Evolutionary conservation across 140 eudicot genomes (phyloP).

Genomic region (Bidens hawaiensis): DNA sequence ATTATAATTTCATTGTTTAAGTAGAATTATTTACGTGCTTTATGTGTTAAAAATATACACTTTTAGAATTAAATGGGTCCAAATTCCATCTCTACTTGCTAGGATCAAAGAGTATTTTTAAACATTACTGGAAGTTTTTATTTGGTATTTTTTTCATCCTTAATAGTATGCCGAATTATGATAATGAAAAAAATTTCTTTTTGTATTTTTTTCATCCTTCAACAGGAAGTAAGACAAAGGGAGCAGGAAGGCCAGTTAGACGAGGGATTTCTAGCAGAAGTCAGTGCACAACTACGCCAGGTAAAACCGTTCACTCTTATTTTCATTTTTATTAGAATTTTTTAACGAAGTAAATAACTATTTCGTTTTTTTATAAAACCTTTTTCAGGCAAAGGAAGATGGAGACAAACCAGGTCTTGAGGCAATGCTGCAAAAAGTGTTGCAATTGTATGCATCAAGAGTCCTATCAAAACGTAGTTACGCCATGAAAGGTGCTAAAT

Average conservation of each 20-base stretch:
- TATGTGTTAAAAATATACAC: conserved; percentile 1
- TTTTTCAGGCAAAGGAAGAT: conserved; percentile 86
- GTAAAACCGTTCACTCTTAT: conserved; percentile 28
- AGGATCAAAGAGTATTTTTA: not conserved
- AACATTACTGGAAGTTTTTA: not conserved
- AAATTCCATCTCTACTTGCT: not conserved
- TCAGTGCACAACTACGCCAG: conserved; percentile 92
- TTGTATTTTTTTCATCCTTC: not conserved
- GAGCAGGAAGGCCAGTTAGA: conserved; percentile 92
- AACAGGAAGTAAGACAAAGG: conserved; percentile 73
- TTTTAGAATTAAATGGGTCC: not conserved
- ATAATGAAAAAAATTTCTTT: too few relatives aligned
- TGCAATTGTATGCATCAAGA: conserved; percentile 86
- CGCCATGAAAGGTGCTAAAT: conserved; percentile 74
- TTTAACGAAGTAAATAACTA: not conserved
- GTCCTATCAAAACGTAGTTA: conserved; percentile 93
- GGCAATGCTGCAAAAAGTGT: conserved; percentile 94
- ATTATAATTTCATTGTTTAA: not conserved
- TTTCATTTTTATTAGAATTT: not conserved
- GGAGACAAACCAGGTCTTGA: conserved; percentile 96
- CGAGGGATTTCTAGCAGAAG: conserved; percentile 93
- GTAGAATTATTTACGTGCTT: not conserved
- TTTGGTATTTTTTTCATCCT: not conserved
- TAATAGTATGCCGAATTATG: too few relatives aligned
- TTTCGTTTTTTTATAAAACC: not conserved